These are phyloP conservation scores for Tausonia pullulans DNA, from an alignment of 1,284 basidiomycete species.

Conservation along the genomic window DNA sequence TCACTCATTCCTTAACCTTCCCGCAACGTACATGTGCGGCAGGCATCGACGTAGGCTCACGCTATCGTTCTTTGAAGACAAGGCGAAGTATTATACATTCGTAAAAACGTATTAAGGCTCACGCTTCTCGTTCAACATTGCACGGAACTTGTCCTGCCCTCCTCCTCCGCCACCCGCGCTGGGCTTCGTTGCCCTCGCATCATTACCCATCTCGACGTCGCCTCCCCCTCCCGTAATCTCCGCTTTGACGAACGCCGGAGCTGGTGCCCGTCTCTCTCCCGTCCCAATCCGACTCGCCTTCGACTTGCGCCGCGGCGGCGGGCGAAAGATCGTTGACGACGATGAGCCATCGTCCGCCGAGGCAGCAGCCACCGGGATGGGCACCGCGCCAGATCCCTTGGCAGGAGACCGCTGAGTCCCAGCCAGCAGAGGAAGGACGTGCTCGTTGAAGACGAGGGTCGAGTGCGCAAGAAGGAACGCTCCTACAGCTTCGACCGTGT, in stretches of 20 bases:
- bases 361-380: constrained; percentile 14
- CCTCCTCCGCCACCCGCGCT: constrained; percentile 11
- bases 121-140: constrained; percentile 27
- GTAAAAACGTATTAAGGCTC: too few species aligned
- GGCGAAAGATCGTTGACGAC: constrained; percentile 13
- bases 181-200: constrained; percentile 1
- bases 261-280: constrained; percentile 21
- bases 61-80: too few species aligned
- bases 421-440: constrained; percentile 20
- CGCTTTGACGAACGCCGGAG: constrained; percentile 16
- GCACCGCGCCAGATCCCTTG: constrained; percentile 16
- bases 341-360: constrained; percentile 15
- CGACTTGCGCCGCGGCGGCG: constrained; percentile 10
- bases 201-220: constrained; percentile 3
- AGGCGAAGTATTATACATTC: too few species aligned
- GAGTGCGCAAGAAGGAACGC: constrained; percentile 57
- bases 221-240: neutral
- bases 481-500: constrained; percentile 54
- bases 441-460: constrained; percentile 54
- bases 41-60: too few species aligned
- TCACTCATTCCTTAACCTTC: constrained; percentile 22
- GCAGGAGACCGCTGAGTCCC: constrained; percentile 21
- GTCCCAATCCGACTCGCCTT: neutral
- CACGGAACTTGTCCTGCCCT: constrained; percentile 30
- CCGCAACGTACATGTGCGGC: too few species aligned